Conservation (phyloP, 225 moss, liverwort and hornwort genomes). For the Climacium dendroides region DNA sequence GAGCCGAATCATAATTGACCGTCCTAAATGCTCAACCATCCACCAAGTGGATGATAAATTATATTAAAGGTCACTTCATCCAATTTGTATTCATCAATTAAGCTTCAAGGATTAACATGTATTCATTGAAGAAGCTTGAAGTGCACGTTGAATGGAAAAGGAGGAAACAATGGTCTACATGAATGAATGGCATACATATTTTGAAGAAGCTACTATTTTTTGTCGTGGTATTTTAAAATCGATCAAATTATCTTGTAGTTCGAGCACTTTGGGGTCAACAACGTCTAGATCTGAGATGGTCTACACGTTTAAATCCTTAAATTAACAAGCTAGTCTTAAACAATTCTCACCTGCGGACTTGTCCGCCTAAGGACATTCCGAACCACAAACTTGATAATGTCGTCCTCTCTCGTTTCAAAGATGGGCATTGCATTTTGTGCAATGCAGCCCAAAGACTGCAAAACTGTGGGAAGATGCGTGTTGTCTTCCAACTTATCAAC, state of each 20-base stretch:
- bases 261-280: not conserved
- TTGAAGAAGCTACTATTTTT: not conserved
- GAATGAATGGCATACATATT: not conserved
- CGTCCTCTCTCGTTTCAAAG: slow-evolving; percentile 95
- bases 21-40: not conserved
- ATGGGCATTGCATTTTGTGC: slow-evolving; percentile 93
- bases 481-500: slow-evolving; percentile 88
- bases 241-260: not conserved
- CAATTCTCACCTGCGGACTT: slow-evolving; percentile 31
- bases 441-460: slow-evolving; percentile 95
- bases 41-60: not conserved
- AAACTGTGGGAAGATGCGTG: slow-evolving; percentile 83
- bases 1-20: not conserved
- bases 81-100: not conserved
- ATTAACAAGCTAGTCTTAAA: not conserved
- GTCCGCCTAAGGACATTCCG: slow-evolving; percentile 76
- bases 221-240: not conserved
- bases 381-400: slow-evolving; percentile 79
- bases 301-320: not conserved
- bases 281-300: not conserved
- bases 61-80: not conserved
- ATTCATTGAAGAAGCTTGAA: not conserved
- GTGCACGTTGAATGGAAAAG: not conserved
- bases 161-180: not conserved
- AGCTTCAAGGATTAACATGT: not conserved